phyloP scores from a whole-genome alignment of 768 basidiomycete genomes.

The Calocybe indica region DNA sequence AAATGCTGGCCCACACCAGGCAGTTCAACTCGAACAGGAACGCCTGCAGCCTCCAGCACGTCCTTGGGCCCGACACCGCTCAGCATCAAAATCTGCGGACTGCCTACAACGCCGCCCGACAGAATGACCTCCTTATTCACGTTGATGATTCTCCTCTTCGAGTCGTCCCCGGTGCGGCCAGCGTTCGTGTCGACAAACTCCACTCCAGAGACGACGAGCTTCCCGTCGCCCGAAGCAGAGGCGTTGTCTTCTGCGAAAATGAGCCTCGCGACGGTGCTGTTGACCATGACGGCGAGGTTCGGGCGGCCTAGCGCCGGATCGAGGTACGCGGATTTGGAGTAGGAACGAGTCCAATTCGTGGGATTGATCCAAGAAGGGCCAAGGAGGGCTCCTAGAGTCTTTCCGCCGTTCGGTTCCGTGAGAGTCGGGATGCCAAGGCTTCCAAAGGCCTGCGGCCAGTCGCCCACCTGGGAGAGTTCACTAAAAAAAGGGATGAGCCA shows the following conservation, averaged over 20 bases:
- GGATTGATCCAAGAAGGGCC: slow-evolving; percentile 58
- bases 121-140: slow-evolving; percentile 44
- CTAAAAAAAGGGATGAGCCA: slow-evolving; percentile 17
- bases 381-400: slow-evolving; percentile 46
- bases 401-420: slow-evolving; percentile 40
- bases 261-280: slow-evolving; percentile 53
- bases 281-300: slow-evolving; percentile 59
- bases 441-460: slow-evolving; percentile 49
- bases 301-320: slow-evolving; percentile 54
- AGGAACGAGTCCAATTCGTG: slow-evolving; percentile 54
- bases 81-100: slow-evolving; percentile 48
- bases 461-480: slow-evolving; percentile 36
- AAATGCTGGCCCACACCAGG: slow-evolving; percentile 60
- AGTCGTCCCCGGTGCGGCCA: not conserved
- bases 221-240: slow-evolving; percentile 16
- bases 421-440: slow-evolving; percentile 35
- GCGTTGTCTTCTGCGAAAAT: slow-evolving; percentile 26
- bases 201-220: slow-evolving; percentile 42
- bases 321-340: slow-evolving; percentile 51
- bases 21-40: slow-evolving; percentile 39
- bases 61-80: slow-evolving; percentile 56
- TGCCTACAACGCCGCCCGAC: slow-evolving; percentile 37
- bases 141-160: slow-evolving; percentile 5
- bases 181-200: slow-evolving; percentile 31
- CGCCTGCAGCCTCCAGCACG: slow-evolving; percentile 39